Evolutionary conservation across 2,329 filamentous ascomycete species (phyloP), one percentile per base, ranked within the genome.

Genomic region (Alternaria longipes): DNA sequence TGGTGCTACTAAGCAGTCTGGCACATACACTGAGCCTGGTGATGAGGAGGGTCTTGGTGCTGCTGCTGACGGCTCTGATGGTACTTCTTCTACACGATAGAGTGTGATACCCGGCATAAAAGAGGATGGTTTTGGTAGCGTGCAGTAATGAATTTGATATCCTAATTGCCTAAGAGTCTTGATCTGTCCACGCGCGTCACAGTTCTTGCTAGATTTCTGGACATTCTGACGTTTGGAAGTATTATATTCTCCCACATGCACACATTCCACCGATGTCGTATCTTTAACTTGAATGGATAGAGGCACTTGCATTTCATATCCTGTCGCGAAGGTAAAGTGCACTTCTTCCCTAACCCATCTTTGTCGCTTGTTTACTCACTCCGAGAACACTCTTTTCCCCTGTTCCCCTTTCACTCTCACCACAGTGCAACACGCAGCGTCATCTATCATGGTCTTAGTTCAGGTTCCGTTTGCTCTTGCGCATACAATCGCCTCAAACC

Each of bases 11-110:
- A 83, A 83, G 76, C 36, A 74, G 41, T 62, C 74, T 36, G 83
- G 83, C 18, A 76, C 77, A 0, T 85, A 85, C 66, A 64, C 70
- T 1, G 84, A 86, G 78, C 84, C 83, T n/a, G 81, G 82, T 30
- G 84, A 85, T 65, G 83, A 85, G 56, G 84, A 85, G 73, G 76
- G 80, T 16, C 66, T 82, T 51, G 81, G 84, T 61, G 66, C 74
- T 28, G 68, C 81, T 40, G 71, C 78, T n/a, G 73, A 70, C 5
- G 63, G 70, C 0, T 66, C 76, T 8, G 75, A 81, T 59, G 77
- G 77, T 3, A 79, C 73, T 0, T 76, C 73, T 30, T 50, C 73
- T 18, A 42, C 34, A 1, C 46, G 58, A 20, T 60, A 56, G 26
- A 40, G 4, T 20, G 8, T 11, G 24, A 51, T 28, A 34, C 11